phyloP scores from a whole-genome alignment of 768 basidiomycete species.

The Daedaleopsis nitida region DNA sequence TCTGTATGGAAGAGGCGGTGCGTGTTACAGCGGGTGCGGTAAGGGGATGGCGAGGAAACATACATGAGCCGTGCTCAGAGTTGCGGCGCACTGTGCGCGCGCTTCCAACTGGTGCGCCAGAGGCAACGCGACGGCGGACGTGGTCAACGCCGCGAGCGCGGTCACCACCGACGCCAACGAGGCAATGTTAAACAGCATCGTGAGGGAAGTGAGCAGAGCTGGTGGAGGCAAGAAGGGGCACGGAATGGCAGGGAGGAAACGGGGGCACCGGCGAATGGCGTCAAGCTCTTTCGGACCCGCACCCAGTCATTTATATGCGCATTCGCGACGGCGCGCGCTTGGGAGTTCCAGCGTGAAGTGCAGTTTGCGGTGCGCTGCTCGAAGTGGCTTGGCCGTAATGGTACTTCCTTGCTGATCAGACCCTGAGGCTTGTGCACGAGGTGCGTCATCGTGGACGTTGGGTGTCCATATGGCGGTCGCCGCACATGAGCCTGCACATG shows the following conservation, averaged over 20 bases:
- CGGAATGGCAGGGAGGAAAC: not conserved
- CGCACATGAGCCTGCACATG: constrained; percentile 2
- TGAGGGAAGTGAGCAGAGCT: not conserved
- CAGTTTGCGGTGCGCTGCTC: too few species aligned
- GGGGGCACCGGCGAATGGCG: not conserved
- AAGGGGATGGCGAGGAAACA: not conserved
- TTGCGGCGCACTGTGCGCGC: constrained; percentile 9
- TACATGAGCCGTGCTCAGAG: constrained; percentile 1
- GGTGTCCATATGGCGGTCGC: not conserved
- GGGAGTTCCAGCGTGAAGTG: too few species aligned
- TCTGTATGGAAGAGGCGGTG: constrained; percentile 15
- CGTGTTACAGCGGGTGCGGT: not conserved
- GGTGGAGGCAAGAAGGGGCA: not conserved
- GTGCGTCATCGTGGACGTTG: not conserved
- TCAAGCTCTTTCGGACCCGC: not conserved
- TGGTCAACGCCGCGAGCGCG: not conserved
- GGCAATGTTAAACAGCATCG: constrained; percentile 6
- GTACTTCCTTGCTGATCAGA: not conserved
- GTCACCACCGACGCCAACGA: constrained; percentile 2
- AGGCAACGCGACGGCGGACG: not conserved
- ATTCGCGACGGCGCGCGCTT: too few species aligned
- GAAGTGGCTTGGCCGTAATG: too few species aligned
- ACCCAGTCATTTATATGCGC: too few species aligned
- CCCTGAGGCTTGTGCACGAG: not conserved
- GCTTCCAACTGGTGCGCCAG: not conserved